Percentiles rank a stretch among this genome's conserved stretches.
Conservation (phyloP, 164 flowering plant species). For the Vitis amurensis region DNA sequence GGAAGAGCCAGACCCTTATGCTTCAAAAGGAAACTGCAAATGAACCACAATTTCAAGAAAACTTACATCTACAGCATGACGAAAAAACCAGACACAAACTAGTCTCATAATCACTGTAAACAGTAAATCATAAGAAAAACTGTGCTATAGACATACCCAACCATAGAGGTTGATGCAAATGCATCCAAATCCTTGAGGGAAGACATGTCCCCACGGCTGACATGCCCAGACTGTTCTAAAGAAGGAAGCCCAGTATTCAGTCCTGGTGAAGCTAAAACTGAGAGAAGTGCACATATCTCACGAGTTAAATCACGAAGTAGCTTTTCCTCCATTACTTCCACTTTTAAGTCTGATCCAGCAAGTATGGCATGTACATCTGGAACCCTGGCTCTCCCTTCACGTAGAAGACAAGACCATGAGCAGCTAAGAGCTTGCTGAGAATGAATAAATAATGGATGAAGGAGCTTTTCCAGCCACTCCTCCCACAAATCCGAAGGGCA, state of each 20-base stretch:
- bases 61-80: neutral
- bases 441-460: slow-evolving; percentile 72
- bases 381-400: slow-evolving; percentile 87
- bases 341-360: slow-evolving; percentile 67
- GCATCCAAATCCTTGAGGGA: slow-evolving; percentile 64
- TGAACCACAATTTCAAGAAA: slow-evolving; percentile 7
- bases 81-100: neutral
- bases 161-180: slow-evolving; percentile 62
- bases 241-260: slow-evolving; percentile 73
- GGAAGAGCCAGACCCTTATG: slow-evolving; percentile 64
- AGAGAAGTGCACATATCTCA: slow-evolving; percentile 73
- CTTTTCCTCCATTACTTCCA: slow-evolving; percentile 98
- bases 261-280: slow-evolving; percentile 71
- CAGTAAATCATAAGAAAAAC: neutral
- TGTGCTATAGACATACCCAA: slow-evolving; percentile 56
- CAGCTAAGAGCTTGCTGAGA: slow-evolving; percentile 64
- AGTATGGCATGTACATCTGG: slow-evolving; percentile 64
- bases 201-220: slow-evolving; percentile 50
- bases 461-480: slow-evolving; percentile 68
- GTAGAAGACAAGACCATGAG: slow-evolving; percentile 86
- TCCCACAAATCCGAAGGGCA: slow-evolving; percentile 87
- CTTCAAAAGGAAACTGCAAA: slow-evolving; percentile 76
- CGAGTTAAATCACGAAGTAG: slow-evolving; percentile 85
- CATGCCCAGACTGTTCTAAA: slow-evolving; percentile 69
- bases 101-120: neutral